Evolutionary conservation across 805 yeast genomes (phyloP).

Genomic region (Cyberlindnera misumaiensis): DNA sequence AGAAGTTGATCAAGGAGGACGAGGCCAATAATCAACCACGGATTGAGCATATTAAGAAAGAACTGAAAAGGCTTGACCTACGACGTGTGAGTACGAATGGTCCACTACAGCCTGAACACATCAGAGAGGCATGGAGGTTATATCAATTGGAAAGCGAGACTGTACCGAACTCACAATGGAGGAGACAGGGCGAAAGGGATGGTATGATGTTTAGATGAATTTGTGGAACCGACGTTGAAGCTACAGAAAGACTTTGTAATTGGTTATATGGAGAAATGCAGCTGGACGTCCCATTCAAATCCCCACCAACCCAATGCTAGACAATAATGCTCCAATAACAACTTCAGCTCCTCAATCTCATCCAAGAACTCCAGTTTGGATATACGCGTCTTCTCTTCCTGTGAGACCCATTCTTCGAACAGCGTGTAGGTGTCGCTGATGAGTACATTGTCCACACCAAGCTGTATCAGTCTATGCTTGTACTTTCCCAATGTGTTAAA

Average conservation of each 20-base stretch:
- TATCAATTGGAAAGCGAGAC: conserved; percentile 62
- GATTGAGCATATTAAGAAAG: conserved; percentile 20
- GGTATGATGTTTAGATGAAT: conserved; percentile 59
- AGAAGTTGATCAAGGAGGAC: conserved; percentile 24
- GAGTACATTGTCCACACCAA: conserved; percentile 12
- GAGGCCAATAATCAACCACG: conserved; percentile 6
- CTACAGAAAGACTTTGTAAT: not conserved
- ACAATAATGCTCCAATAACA: conserved; percentile 49
- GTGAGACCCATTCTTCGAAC: conserved; percentile 26
- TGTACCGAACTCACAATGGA: conserved; percentile 58
- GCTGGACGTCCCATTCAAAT: conserved; percentile 10
- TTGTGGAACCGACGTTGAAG: too few relatives aligned
- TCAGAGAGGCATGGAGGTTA: conserved; percentile 83
- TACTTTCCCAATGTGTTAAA: conserved; percentile 30
- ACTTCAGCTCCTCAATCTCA: conserved; percentile 50
- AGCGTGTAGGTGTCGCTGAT: conserved; percentile 29
- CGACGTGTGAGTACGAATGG: conserved; percentile 33
- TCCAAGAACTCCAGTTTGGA: conserved; percentile 46
- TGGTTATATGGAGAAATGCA: conserved; percentile 9
- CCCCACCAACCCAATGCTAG: conserved; percentile 27
- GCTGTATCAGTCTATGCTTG: conserved; percentile 9
- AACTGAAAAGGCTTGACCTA: conserved; percentile 21
- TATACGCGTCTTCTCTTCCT: conserved; percentile 34
- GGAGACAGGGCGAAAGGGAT: conserved; percentile 64
- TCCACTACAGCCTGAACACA: conserved; percentile 78